Conservation (phyloP, 1,284 basidiomycete species). For the Earliella scabrosa region DNA sequence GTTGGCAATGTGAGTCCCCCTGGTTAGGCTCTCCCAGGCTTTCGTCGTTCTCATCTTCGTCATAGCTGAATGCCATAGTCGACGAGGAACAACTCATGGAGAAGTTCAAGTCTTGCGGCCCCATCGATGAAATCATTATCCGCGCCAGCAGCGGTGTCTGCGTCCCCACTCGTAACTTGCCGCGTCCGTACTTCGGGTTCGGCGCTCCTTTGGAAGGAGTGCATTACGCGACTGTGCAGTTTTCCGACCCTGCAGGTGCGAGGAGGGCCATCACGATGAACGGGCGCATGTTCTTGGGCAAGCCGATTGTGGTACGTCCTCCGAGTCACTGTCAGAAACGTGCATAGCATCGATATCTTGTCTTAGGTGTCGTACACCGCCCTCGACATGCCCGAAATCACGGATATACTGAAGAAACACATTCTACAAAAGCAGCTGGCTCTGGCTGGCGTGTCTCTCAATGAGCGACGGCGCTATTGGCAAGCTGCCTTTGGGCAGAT, state of each 20-base stretch:
- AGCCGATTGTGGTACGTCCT: slow-evolving; percentile 45
- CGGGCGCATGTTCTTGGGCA: slow-evolving; percentile 41
- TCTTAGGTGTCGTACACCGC: slow-evolving; percentile 42
- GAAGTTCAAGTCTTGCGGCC: slow-evolving; percentile 49
- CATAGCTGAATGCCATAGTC: slow-evolving; percentile 38
- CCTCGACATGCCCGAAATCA: slow-evolving; percentile 56
- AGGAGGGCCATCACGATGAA: slow-evolving; percentile 46
- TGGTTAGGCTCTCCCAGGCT: background rate
- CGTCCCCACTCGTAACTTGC: slow-evolving; percentile 33
- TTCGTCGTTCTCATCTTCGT: background rate
- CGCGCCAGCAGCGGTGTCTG: slow-evolving; percentile 51
- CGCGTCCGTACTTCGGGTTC: slow-evolving; percentile 12
- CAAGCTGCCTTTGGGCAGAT: too few species aligned
- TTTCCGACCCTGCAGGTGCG: slow-evolving; percentile 40
- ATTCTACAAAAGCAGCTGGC: too few species aligned
- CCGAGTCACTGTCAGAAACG: slow-evolving; percentile 23
- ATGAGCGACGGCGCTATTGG: too few species aligned
- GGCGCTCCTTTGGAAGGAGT: slow-evolving; percentile 38
- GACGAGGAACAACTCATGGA: slow-evolving; percentile 41
- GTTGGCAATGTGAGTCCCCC: slow-evolving; percentile 60
- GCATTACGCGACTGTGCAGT: slow-evolving; percentile 57
- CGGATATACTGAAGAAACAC: slow-evolving; percentile 42
- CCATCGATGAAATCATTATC: slow-evolving; percentile 44
- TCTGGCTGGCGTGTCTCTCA: background rate
- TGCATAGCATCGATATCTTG: background rate